These are phyloP conservation scores for Ophiostoma sp. DNA, from an alignment of 2,329 filamentous ascomycete species.

Conservation along the genomic window DNA sequence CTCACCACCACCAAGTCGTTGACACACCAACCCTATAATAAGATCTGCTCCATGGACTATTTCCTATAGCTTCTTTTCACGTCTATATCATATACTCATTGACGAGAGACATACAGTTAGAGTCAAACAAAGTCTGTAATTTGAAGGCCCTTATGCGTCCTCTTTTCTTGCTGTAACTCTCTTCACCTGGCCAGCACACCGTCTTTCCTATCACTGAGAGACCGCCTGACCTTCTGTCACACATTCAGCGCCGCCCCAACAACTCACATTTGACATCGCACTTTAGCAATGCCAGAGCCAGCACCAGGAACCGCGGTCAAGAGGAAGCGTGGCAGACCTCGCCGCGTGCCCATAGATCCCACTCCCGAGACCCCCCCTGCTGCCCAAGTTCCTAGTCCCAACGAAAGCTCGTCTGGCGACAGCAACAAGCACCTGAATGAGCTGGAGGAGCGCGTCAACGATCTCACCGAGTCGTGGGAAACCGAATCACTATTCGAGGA, in stretches of 20 bases:
- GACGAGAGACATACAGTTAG: not conserved
- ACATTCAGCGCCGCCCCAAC: not conserved
- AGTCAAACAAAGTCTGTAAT: not conserved
- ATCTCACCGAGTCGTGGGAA: constrained; percentile 55
- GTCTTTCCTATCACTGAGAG: not conserved
- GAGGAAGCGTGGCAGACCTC: constrained; percentile 22
- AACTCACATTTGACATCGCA: not conserved
- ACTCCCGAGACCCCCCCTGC: not conserved
- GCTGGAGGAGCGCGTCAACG: constrained; percentile 48
- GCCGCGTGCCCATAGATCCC: constrained; percentile 14
- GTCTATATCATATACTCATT: not conserved
- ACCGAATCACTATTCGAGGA: constrained; percentile 60
- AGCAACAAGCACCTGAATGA: constrained; percentile 33
- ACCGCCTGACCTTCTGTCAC: not conserved
- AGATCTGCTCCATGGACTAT: not conserved
- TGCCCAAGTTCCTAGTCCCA: not conserved
- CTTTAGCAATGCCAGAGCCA: constrained; percentile 15
- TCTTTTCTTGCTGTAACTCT: not conserved
- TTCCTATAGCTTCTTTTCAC: not conserved
- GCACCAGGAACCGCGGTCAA: constrained; percentile 16
- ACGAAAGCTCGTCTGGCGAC: constrained; percentile 14
- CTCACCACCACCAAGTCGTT: not conserved
- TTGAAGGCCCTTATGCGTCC: not conserved
- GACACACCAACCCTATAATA: not conserved
- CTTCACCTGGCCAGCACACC: not conserved